A percentile compares a stretch with the other conserved stretches of the same genome.
phyloP scores from a whole-genome alignment of 176 grass and related monocot genomes.

The Rhynchospora tenuis region DNA sequence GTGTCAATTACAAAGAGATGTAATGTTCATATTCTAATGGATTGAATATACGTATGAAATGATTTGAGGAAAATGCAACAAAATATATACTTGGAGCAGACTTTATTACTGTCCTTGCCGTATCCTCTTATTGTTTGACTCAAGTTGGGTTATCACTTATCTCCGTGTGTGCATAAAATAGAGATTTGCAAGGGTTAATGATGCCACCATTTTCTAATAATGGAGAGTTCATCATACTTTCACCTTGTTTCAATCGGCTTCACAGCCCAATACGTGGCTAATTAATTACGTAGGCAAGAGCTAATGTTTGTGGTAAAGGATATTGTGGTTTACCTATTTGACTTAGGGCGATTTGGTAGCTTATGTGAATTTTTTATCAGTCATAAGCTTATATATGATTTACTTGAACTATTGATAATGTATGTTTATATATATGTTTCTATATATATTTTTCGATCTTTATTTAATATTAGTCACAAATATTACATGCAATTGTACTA shows the following conservation, averaged over 20 bases:
- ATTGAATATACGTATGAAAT: not conserved
- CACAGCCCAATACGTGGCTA: not conserved
- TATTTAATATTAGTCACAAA: not conserved
- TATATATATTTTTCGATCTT: not conserved
- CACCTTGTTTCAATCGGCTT: not conserved
- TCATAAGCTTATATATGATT: too few species aligned
- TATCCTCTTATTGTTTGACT: not conserved
- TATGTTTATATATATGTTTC: too few species aligned
- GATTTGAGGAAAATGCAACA: not conserved
- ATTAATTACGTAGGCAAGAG: not conserved
- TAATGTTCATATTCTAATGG: not conserved
- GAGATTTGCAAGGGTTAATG: not conserved
- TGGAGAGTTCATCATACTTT: slow-evolving; percentile 5
- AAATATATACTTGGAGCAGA: not conserved
- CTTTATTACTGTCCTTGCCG: not conserved
- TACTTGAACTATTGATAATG: too few species aligned
- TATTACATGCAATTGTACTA: not conserved
- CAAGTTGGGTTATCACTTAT: too few species aligned
- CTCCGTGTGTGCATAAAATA: not conserved
- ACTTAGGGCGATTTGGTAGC: not conserved
- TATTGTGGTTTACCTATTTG: not conserved
- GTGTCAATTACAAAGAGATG: not conserved
- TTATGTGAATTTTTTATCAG: not conserved
- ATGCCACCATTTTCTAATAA: not conserved
- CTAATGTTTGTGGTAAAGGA: slow-evolving; percentile 2